Percentiles rank a stretch among this genome's conserved stretches.
Conservation (phyloP, 805 yeast species). For the Candida michaelii region DNA sequence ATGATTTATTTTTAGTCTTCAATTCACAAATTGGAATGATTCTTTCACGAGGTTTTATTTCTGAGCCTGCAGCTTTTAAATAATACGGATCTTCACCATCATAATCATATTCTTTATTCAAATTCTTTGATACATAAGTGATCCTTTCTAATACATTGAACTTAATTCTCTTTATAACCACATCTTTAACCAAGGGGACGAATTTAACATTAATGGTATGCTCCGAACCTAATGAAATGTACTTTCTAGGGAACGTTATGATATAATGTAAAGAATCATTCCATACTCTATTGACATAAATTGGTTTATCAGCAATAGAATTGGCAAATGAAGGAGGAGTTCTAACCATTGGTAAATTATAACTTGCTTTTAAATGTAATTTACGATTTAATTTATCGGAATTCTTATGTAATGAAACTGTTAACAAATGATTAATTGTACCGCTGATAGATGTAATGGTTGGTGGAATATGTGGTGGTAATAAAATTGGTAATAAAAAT, state of each 20-base stretch:
- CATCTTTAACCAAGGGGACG: slow-evolving; percentile 62
- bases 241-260: slow-evolving; percentile 69
- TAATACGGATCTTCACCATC: slow-evolving; percentile 31
- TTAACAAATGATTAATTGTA: slow-evolving; percentile 42
- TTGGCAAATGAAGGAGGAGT: slow-evolving; percentile 59
- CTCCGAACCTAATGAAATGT: slow-evolving; percentile 60
- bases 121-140: slow-evolving; percentile 58
- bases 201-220: slow-evolving; percentile 62
- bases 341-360: slow-evolving; percentile 49
- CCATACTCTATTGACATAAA: slow-evolving; percentile 76
- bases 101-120: slow-evolving; percentile 43
- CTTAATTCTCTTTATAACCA: slow-evolving; percentile 61
- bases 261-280: slow-evolving; percentile 69
- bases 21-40: slow-evolving; percentile 61
- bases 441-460: slow-evolving; percentile 54
- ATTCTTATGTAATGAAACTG: slow-evolving; percentile 38
- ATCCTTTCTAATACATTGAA: slow-evolving; percentile 67
- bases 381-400: slow-evolving; percentile 36
- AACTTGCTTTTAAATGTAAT: slow-evolving; percentile 29
- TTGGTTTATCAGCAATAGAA: slow-evolving; percentile 65
- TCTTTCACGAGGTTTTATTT: slow-evolving; percentile 45
- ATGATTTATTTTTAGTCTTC: slow-evolving; percentile 47
- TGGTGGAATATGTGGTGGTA: slow-evolving; percentile 66
- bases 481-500: slow-evolving; percentile 60
- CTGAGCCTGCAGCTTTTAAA: slow-evolving; percentile 15